Percentiles rank a stretch among this genome's conserved stretches.
Evolutionary conservation across 352 stramenopile species (phyloP).

Genomic region (Globisporangium camurandrum): DNA sequence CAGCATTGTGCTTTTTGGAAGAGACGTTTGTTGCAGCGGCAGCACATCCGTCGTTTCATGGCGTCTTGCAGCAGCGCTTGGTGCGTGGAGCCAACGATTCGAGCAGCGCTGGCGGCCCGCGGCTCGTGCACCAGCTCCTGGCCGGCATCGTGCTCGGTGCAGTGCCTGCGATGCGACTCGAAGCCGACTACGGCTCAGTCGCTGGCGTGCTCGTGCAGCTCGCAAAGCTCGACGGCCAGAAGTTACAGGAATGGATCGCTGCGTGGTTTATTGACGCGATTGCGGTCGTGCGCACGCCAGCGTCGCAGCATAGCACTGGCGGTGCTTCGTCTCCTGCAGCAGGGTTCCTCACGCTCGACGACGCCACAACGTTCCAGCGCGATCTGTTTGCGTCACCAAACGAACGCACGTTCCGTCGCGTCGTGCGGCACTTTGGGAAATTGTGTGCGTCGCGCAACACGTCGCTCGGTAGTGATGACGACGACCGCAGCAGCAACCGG

Average conservation of each 20-base stretch:
- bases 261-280: slow-evolving; percentile 63
- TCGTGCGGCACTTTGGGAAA: slow-evolving; percentile 74
- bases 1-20: slow-evolving; percentile 91
- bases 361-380: slow-evolving; percentile 55
- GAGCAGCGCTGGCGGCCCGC: slow-evolving; percentile 30
- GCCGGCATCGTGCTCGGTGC: slow-evolving; percentile 55
- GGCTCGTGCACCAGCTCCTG: slow-evolving; percentile 56
- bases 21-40: slow-evolving; percentile 20
- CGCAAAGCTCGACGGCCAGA: slow-evolving; percentile 49
- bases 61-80: slow-evolving; percentile 18
- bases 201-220: slow-evolving; percentile 66
- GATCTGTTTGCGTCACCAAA: slow-evolving; percentile 52
- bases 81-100: slow-evolving; percentile 3
- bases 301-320: slow-evolving; percentile 24
- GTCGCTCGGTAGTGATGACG: slow-evolving; percentile 24
- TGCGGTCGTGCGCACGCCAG: slow-evolving; percentile 20
- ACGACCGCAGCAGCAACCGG: not conserved
- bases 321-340: too few species aligned
- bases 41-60: slow-evolving; percentile 10
- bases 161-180: slow-evolving; percentile 50
- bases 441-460: slow-evolving; percentile 74
- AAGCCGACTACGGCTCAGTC: slow-evolving; percentile 75
- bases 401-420: slow-evolving; percentile 68
- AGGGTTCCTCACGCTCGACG: slow-evolving; percentile 49
- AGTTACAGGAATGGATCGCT: slow-evolving; percentile 46